Evolutionary conservation across 257 asterid species (phyloP).

Genomic region (Paraleonurus japonicus): DNA sequence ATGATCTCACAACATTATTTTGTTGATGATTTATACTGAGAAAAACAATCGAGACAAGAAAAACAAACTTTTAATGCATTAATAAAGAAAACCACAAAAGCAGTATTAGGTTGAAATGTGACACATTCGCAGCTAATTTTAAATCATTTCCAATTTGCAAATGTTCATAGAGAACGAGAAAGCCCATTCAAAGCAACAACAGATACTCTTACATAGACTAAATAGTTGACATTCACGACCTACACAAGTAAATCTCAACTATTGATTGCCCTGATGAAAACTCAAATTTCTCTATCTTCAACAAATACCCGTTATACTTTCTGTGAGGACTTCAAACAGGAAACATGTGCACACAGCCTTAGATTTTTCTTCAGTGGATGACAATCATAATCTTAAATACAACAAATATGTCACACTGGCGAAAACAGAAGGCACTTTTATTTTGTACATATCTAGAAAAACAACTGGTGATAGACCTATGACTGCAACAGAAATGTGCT

Average conservation of each 20-base stretch:
- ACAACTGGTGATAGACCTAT: not conserved
- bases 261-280: not conserved
- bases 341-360: not conserved
- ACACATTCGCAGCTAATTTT: not conserved
- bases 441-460: no score
- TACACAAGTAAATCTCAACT: not conserved
- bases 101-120: slow-evolving; percentile 4
- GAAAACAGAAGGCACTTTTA: not conserved
- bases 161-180: not conserved
- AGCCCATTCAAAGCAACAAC: not conserved
- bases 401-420: not conserved
- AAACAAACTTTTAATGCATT: not conserved
- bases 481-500: not conserved
- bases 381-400: not conserved
- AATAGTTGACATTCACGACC: not conserved
- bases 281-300: no score
- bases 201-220: not conserved
- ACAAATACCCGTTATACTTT: not conserved
- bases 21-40: slow-evolving; percentile 10
- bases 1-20: slow-evolving; percentile 11
- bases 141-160: not conserved
- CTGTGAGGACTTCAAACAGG: not conserved
- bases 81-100: not conserved
- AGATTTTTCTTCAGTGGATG: not conserved
- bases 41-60: not conserved